Evolutionary conservation across 768 basidiomycete genomes (phyloP), one percentile per base, ranked within the genome.

Genomic region (Boletus sp.): DNA sequence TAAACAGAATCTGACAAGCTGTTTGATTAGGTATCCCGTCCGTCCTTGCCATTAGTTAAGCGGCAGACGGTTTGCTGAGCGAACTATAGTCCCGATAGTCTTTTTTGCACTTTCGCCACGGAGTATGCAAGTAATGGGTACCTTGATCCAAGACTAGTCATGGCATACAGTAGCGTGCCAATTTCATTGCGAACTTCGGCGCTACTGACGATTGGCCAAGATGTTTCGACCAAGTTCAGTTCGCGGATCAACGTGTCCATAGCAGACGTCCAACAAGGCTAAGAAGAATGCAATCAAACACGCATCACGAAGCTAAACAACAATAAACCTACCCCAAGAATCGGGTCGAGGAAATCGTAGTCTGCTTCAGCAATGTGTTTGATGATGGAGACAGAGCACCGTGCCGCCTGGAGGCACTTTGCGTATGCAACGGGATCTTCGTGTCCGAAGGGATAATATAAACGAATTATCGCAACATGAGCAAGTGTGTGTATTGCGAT

Each of bases 201-300:
- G 52, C 74, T 76, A 64, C 80, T 79, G 57, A 80, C 72, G 35
- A 80, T 72, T 10, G 85, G 79, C 84, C 87, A 89, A 38, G 85
- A 77, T 14, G 79, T 68, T 64, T 85, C 84, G 48, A 85, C 72
- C 53, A 80, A 69, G 51, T 83, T 77, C n/a, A 88, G 75, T 66
- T 90, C 85, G 40, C 80, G 77, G 49, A 87, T 78, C 54, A 90
- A 71, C 17, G 82, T 80, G 65, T 88, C 85, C 47, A 85, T 83
- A 35, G 79, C 83, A 50, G 75, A 76, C 15, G 83, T 83, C 88
- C 88, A 89, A 59, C 87, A 88, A 9, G 83, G 80, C 88, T 88
- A 59, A 32, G 59, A 47, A 46, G 21, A 35, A 41, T 6, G 30
- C 47, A 30, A 53, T 62, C 40, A 59, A 41, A 53, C 13, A 30